Conservation (phyloP, 805 yeast genomes). For the Yarrowia sp. region DNA sequence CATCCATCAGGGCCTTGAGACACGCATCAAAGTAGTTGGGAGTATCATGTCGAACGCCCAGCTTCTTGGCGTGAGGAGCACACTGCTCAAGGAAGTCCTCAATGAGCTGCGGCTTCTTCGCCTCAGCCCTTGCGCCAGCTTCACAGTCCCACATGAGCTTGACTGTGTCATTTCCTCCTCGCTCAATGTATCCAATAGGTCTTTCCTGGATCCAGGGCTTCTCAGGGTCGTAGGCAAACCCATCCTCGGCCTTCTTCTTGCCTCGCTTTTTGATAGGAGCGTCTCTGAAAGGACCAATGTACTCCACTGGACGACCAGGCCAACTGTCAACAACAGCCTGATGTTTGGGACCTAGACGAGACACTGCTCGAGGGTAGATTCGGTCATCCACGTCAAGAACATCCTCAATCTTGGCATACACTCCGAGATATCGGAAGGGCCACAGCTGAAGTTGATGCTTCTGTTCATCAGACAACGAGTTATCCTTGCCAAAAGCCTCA, state of each 20-base stretch:
- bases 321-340: slow-evolving; percentile 62
- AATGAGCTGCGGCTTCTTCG: slow-evolving; percentile 36
- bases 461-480: slow-evolving; percentile 36
- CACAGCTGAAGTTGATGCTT: slow-evolving; percentile 45
- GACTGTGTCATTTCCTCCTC: slow-evolving; percentile 70
- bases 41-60: slow-evolving; percentile 58
- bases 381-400: slow-evolving; percentile 74
- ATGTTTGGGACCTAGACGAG: slow-evolving; percentile 69
- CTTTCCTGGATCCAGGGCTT: slow-evolving; percentile 69
- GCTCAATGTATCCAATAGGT: slow-evolving; percentile 77
- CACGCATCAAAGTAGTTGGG: slow-evolving; percentile 83
- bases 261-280: slow-evolving; percentile 33
- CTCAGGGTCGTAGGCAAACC: not conserved
- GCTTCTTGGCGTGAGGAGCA: slow-evolving; percentile 52
- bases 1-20: slow-evolving; percentile 52
- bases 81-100: slow-evolving; percentile 58
- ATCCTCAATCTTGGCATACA: slow-evolving; percentile 71
- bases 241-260: slow-evolving; percentile 31
- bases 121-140: slow-evolving; percentile 32
- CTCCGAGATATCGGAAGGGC: slow-evolving; percentile 77
- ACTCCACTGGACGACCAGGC: slow-evolving; percentile 63
- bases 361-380: slow-evolving; percentile 77
- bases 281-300: slow-evolving; percentile 46
- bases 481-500: slow-evolving; percentile 37
- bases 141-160: slow-evolving; percentile 62